Evolutionary conservation across 2,329 filamentous ascomycete species (phyloP).

Genomic region (Elsinoe arachidis): DNA sequence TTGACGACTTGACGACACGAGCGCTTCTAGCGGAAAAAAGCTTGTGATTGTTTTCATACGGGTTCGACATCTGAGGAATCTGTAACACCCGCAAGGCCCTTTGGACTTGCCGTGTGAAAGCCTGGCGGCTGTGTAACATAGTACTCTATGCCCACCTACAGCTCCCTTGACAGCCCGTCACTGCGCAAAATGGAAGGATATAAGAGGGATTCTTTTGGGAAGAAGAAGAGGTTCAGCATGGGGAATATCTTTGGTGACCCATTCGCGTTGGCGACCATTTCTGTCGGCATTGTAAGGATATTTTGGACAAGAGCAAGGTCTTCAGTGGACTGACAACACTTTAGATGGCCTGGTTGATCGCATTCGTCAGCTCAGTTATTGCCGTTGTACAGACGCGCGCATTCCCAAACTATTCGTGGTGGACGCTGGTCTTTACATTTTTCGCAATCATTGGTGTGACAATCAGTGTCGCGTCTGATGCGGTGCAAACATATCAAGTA

Average conservation of each 20-base stretch:
- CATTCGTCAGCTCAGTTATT: constrained; percentile 78
- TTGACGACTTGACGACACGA: constrained; percentile 12
- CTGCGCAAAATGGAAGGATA: constrained; percentile 70
- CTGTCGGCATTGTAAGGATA: constrained; percentile 72
- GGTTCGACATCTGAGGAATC: neutral
- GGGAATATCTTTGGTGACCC: constrained; percentile 93
- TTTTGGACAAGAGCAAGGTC: neutral
- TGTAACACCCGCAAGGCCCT: constrained; percentile 2
- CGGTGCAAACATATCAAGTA: constrained; percentile 80
- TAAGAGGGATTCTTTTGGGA: constrained; percentile 26
- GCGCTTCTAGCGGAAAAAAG: neutral
- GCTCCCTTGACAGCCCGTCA: constrained; percentile 60
- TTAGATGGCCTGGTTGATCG: constrained; percentile 89
- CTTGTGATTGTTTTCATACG: constrained; percentile 8
- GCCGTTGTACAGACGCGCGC: constrained; percentile 45
- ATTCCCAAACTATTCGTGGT: constrained; percentile 89
- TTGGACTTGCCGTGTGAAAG: neutral
- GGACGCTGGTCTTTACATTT: constrained; percentile 77
- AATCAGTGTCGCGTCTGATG: constrained; percentile 74
- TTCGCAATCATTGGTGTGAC: constrained; percentile 73
- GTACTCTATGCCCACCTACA: constrained; percentile 61
- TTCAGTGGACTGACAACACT: constrained; percentile 14
- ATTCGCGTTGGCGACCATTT: constrained; percentile 88
- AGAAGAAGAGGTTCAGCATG: constrained; percentile 55
- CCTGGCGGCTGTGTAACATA: constrained; percentile 4